A percentile compares a stretch with the other conserved stretches of the same genome.
Conservation (phyloP, 768 basidiomycete genomes). For the Hebeloma cylindrosporum region DNA sequence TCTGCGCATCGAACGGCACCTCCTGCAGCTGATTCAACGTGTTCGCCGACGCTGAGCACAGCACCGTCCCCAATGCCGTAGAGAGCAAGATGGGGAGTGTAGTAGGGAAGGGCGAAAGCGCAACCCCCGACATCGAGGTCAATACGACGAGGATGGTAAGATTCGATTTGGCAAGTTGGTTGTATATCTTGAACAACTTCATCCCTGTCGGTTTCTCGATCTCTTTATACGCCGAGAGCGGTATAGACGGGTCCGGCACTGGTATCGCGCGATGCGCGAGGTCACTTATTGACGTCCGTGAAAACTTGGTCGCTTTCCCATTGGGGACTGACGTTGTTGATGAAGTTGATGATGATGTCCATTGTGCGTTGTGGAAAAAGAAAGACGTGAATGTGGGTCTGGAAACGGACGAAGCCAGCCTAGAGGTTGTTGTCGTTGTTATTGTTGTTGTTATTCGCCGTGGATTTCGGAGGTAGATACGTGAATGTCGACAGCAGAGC, state of each 20-base stretch:
- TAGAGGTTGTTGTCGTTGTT: too few relatives aligned
- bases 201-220: slow-evolving; percentile 46
- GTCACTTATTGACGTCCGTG: slow-evolving; percentile 5
- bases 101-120: slow-evolving; percentile 85
- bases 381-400: slow-evolving; percentile 52
- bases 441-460: too few relatives aligned
- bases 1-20: slow-evolving; percentile 95
- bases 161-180: slow-evolving; percentile 80
- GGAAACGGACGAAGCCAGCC: too few relatives aligned
- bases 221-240: slow-evolving; percentile 29
- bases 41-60: slow-evolving; percentile 93
- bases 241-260: slow-evolving; percentile 15
- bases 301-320: slow-evolving; percentile 1
- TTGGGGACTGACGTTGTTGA: slow-evolving; percentile 12
- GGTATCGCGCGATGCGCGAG: slow-evolving; percentile 15
- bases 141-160: slow-evolving; percentile 84
- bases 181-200: slow-evolving; percentile 65
- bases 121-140: slow-evolving; percentile 89
- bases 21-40: slow-evolving; percentile 95
- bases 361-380: slow-evolving; percentile 63
- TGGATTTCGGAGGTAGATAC: too few relatives aligned
- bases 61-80: slow-evolving; percentile 84
- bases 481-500: too few relatives aligned
- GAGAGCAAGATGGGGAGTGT: slow-evolving; percentile 82
- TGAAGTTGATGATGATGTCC: slow-evolving; percentile 33